Percentiles rank a stretch among this genome's conserved stretches.
phyloP scores from a whole-genome alignment of 495 filamentous ascomycete species.

The Choiromyces venosus region DNA sequence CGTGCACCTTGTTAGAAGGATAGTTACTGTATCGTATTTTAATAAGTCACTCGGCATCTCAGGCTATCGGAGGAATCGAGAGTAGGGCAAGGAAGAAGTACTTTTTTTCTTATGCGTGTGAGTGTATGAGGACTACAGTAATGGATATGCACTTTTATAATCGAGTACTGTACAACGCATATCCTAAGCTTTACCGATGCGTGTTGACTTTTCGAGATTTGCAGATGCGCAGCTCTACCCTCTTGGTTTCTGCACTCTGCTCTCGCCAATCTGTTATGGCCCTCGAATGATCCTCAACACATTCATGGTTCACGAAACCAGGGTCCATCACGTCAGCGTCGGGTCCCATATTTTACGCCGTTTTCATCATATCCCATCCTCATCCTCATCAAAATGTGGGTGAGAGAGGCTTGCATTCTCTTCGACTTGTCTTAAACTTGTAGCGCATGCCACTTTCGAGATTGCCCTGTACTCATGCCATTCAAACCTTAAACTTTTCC shows the following conservation, averaged over 20 bases:
- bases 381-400: constrained; percentile 9
- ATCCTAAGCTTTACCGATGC: constrained; percentile 25
- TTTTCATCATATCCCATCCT: constrained; percentile 15
- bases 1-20: background rate
- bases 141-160: background rate
- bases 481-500: background rate
- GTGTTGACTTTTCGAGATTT: constrained; percentile 22
- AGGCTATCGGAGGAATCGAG: background rate
- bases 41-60: background rate
- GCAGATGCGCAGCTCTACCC: constrained; percentile 23
- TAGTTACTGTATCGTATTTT: background rate
- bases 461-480: background rate
- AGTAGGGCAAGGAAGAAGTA: background rate
- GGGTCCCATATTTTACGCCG: constrained; percentile 1
- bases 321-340: constrained; percentile 20
- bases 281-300: constrained; percentile 28
- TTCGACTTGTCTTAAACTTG: constrained; percentile 3
- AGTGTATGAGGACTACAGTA: background rate
- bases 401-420: constrained; percentile 11
- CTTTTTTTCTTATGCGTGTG: background rate
- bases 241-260: constrained; percentile 28
- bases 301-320: constrained; percentile 22
- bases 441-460: background rate
- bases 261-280: constrained; percentile 37
- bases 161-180: background rate